Conservation (phyloP, 2,329 filamentous ascomycete genomes). For the Beauveria asiatica region DNA sequence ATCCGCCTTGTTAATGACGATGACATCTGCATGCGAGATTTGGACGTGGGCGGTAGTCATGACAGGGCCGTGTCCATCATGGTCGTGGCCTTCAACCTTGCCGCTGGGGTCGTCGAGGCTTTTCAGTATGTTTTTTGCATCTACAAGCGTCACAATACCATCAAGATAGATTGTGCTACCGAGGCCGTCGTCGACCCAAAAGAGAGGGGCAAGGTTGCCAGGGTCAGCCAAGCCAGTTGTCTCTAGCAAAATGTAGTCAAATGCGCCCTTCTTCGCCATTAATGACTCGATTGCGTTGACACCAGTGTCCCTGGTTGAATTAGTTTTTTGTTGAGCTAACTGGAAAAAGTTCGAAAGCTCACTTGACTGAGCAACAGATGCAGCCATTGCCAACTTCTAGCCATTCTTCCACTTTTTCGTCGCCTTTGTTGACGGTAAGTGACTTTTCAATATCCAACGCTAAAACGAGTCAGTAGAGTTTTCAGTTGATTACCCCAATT, state of each 20-base stretch:
- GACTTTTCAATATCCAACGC: constrained; percentile 94
- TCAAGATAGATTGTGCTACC: constrained; percentile 95
- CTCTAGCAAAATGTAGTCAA: constrained; percentile 96
- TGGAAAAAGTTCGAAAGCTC: constrained; percentile 15
- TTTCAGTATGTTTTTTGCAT: constrained; percentile 83
- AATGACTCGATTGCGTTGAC: constrained; percentile 92
- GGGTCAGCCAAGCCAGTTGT: constrained; percentile 94
- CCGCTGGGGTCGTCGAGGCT: constrained; percentile 66
- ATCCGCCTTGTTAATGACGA: constrained; percentile 91
- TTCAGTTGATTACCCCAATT: neutral
- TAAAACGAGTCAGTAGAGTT: constrained; percentile 24
- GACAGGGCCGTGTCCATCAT: constrained; percentile 52
- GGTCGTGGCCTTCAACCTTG: constrained; percentile 43
- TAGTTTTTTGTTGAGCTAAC: constrained; percentile 13
- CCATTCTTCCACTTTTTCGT: constrained; percentile 83
- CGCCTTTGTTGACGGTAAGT: constrained; percentile 78
- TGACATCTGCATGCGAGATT: constrained; percentile 91
- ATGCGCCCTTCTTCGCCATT: constrained; percentile 87
- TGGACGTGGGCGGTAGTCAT: constrained; percentile 93
- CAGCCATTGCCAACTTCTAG: constrained; percentile 94
- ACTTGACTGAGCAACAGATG: constrained; percentile 97
- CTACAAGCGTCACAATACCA: constrained; percentile 90
- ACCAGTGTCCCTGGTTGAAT: constrained; percentile 62
- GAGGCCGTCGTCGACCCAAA: constrained; percentile 95
- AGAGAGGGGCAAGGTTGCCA: constrained; percentile 88